Evolutionary conservation across 1,284 basidiomycete genomes (phyloP), one percentile per base, ranked within the genome.

Genomic region (Phlebopus sp.): DNA sequence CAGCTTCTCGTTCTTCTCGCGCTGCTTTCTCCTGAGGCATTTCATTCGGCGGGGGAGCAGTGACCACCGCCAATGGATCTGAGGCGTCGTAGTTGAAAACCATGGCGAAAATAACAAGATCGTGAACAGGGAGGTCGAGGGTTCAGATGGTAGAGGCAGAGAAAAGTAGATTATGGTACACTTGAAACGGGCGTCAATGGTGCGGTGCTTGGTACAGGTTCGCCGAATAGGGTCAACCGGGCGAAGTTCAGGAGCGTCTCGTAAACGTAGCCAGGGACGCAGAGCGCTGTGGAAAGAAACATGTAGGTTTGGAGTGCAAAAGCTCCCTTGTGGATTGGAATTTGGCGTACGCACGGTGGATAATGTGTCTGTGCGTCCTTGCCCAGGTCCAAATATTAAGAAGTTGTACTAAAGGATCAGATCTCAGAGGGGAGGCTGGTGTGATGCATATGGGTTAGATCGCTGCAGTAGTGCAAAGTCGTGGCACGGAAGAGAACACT

Each of bases 61-160:
- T 70, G 50, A 78, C 70, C 27, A 70, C 59, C 2, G 74, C 64
- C 31, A 85, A 66, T 0, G 83, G 82, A 60, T 85, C 82, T 35
- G 68, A 55, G 48, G 59, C 56, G 32, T 71, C 69, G 47, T 55
- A 56, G 52, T 59, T 10, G 47, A 63, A 63, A 1, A 55, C 63
- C 64, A 67, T 62, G 18, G 29, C 35, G 30, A 34, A n/a, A 47
- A 17, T 9, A 21, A 13, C 41, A 15, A 1, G 5, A 8, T 25
- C 14, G 18, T 32, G 11, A 19, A 23, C 1, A 37, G 29, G 42
- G 15, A 17, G 21, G 29, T 13, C 37, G 42, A 9, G 37, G 15
- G 32, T 17, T 9, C 6, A 5, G 38, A 18, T 27, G 18, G 34
- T 37, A 35, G 35, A 11, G n/a, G 37, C 37, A n/a, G 10, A 15